A percentile compares a stretch with the other conserved stretches of the same genome.
phyloP scores from a whole-genome alignment of 2,329 filamentous ascomycete species.

The Domatiomyces catenatus region DNA sequence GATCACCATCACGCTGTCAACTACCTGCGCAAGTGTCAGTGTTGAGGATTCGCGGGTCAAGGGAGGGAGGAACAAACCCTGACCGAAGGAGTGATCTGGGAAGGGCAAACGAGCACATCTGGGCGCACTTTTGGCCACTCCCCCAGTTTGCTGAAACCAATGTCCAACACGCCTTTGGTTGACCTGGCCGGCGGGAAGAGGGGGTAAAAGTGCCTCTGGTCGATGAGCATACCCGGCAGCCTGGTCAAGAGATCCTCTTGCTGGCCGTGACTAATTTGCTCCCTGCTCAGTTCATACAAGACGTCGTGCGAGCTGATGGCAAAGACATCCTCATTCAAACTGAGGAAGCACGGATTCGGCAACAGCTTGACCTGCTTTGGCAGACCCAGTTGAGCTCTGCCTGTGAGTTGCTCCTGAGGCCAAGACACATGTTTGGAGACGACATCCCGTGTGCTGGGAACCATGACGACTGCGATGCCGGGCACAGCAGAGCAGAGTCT shows the following conservation, averaged over 20 bases:
- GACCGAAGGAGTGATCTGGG: conserved; percentile 68
- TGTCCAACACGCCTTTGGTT: conserved; percentile 55
- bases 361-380: conserved; percentile 63
- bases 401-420: conserved; percentile 57
- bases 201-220: conserved; percentile 83
- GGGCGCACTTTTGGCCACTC: conserved; percentile 80
- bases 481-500: conserved; percentile 57
- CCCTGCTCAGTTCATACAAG: conserved; percentile 62
- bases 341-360: conserved; percentile 80
- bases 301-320: conserved; percentile 73
- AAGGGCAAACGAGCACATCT: conserved; percentile 72
- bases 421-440: conserved; percentile 74
- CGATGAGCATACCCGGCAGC: conserved; percentile 62
- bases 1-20: conserved; percentile 76
- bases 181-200: conserved; percentile 62
- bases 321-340: conserved; percentile 71
- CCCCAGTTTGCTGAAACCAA: conserved; percentile 70
- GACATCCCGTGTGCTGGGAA: conserved; percentile 69
- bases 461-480: conserved; percentile 62
- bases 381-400: conserved; percentile 56
- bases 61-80: conserved; percentile 44
- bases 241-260: conserved; percentile 48
- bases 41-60: background rate
- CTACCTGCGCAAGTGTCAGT: conserved; percentile 43
- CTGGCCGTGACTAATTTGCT: conserved; percentile 50